Conservation (phyloP, 768 basidiomycete genomes). For the Mycena rosella region DNA sequence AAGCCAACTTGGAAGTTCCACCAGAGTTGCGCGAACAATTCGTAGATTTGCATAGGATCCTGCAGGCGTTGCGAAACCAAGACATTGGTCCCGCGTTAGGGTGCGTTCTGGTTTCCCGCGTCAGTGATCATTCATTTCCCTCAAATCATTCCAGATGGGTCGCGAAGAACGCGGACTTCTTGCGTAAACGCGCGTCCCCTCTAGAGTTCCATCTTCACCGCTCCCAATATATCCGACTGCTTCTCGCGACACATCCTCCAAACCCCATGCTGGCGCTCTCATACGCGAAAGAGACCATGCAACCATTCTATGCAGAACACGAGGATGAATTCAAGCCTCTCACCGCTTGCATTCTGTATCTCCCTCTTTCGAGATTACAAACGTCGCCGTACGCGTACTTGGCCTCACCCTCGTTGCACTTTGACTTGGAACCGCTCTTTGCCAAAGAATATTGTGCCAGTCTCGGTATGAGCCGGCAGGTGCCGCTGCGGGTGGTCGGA, state of each 20-base stretch:
- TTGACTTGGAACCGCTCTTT: constrained; percentile 86
- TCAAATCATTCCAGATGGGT: constrained; percentile 77
- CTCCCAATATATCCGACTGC: constrained; percentile 87
- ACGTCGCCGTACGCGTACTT: constrained; percentile 83
- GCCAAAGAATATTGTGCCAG: constrained; percentile 90
- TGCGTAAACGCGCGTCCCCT: constrained; percentile 78
- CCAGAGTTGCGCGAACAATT: constrained; percentile 68
- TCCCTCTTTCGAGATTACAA: constrained; percentile 76
- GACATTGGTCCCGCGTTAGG: constrained; percentile 84
- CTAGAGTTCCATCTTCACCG: constrained; percentile 93
- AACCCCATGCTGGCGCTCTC: constrained; percentile 71
- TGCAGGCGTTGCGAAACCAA: constrained; percentile 72
- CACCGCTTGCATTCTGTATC: constrained; percentile 75
- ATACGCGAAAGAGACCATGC: constrained; percentile 79
- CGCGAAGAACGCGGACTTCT: constrained; percentile 70
- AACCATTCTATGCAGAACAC: constrained; percentile 74
- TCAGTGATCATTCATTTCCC: constrained; percentile 19
- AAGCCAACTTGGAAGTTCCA: constrained; percentile 72
- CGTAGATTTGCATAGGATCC: constrained; percentile 77
- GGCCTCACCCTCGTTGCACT: constrained; percentile 76
- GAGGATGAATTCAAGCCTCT: constrained; percentile 76
- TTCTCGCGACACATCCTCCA: constrained; percentile 72
- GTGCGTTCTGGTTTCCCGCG: constrained; percentile 56
- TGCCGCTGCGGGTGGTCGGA: constrained; percentile 89
- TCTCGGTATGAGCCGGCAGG: constrained; percentile 90